Evolutionary conservation across 805 yeast genomes (phyloP).

Genomic region (Zygosaccharomyces kombuchaensis): DNA sequence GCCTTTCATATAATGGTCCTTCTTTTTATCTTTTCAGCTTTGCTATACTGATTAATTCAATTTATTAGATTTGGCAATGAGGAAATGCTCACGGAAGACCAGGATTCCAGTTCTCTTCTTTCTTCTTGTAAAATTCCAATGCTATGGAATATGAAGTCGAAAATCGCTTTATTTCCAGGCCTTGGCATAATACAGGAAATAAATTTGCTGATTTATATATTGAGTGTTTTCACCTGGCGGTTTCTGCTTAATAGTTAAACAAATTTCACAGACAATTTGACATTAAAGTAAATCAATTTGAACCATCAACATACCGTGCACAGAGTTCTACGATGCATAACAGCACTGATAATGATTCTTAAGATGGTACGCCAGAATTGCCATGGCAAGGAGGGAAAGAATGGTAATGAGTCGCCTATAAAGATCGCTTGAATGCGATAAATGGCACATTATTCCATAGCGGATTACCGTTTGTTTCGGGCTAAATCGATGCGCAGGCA

Average conservation of each 20-base stretch:
- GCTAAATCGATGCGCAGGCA: not conserved
- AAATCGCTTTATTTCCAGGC: constrained; percentile 55
- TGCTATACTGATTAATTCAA: too few relatives aligned
- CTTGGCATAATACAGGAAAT: constrained; percentile 62
- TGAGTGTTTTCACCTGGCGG: constrained; percentile 57
- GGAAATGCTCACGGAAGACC: constrained; percentile 13
- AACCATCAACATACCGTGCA: constrained; percentile 14
- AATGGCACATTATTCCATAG: constrained; percentile 33
- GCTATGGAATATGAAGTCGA: constrained; percentile 70
- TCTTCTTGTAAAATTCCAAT: constrained; percentile 35
- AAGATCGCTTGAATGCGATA: constrained; percentile 16
- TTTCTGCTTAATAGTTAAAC: constrained; percentile 54
- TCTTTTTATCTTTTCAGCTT: too few relatives aligned
- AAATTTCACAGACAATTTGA: constrained; percentile 52
- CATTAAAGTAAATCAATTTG: constrained; percentile 35
- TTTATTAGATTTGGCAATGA: too few relatives aligned
- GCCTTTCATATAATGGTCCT: too few relatives aligned
- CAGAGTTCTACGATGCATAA: constrained; percentile 3
- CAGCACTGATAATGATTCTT: constrained; percentile 1
- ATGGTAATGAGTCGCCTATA: constrained; percentile 9
- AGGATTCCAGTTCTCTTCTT: constrained; percentile 8
- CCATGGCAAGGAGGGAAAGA: not conserved
- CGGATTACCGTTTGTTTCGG: constrained; percentile 27
- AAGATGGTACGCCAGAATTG: constrained; percentile 11
- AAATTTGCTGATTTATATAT: constrained; percentile 72